A percentile compares a stretch with the other conserved stretches of the same genome.
These are phyloP conservation scores for Eimeria acervulina DNA, from an alignment of 169 alveolate species.

Conservation along the genomic window DNA sequence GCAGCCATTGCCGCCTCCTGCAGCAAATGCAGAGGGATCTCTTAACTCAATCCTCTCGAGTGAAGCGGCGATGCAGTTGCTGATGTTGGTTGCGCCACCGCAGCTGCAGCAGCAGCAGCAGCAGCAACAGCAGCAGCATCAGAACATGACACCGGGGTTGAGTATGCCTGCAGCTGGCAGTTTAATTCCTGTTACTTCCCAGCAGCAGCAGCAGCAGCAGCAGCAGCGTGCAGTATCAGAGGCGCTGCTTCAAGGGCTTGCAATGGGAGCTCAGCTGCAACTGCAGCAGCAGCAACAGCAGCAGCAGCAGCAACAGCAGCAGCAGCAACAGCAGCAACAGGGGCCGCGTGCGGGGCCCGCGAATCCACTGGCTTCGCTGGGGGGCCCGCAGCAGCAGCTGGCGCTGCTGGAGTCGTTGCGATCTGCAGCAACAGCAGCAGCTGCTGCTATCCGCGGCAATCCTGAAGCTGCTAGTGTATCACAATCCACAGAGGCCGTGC, in stretches of 20 bases:
- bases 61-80: slow-evolving; percentile 70
- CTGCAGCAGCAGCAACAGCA: slow-evolving; percentile 59
- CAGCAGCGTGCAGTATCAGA: slow-evolving; percentile 74
- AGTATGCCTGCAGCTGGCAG: neutral
- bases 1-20: neutral
- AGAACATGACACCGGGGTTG: neutral
- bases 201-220: slow-evolving; percentile 51
- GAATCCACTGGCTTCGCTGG: slow-evolving; percentile 24
- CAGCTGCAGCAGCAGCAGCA: slow-evolving; percentile 60
- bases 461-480: slow-evolving; percentile 20
- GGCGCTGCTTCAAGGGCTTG: slow-evolving; percentile 69
- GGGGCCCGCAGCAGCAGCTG: slow-evolving; percentile 58
- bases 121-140: too few species aligned
- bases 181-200: neutral
- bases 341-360: neutral
- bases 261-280: slow-evolving; percentile 76
- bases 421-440: slow-evolving; percentile 73
- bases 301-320: slow-evolving; percentile 45
- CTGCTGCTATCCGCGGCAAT: slow-evolving; percentile 37
- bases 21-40: neutral
- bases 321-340: slow-evolving; percentile 61
- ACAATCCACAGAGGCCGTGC: neutral
- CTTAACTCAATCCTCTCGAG: neutral
- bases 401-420: slow-evolving; percentile 62
- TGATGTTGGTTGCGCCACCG: slow-evolving; percentile 24